Base-by-base conservation (phyloP, 441 rosid species). In the Croton setiger region DNA sequence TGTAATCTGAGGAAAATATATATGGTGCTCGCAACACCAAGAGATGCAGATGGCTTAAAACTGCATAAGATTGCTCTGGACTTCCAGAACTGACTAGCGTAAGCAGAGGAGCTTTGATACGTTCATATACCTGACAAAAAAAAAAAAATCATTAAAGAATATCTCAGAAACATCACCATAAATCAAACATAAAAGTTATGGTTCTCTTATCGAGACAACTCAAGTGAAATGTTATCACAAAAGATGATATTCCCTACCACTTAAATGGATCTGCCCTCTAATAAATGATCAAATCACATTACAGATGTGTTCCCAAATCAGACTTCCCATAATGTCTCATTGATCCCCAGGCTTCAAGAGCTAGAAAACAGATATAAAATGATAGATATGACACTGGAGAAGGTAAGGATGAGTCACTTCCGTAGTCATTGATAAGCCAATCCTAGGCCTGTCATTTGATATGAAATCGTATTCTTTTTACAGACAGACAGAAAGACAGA, bases 31-130 rank as follows among this genome's bases (percentile, higher is more conserved):
- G 97, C 87, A 88, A 87, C 83, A 94, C 99, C 88, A 92, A 83
- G 65, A 94, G 87, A 83, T 94, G 96, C 70, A 94, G 85, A 78
- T 94, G 98, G 79, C 96, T 89, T 78, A 94, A 76, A 76, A 94
- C 91, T 54, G 97, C 97, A 70, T 92, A 94, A 13, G 99, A 90
- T 77, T 92, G 98, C 80, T 92, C 97, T 31, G 99, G 94, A 81
- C 97, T 94, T 80, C 99, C 99, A 49, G 99, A 94, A 84, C 98
- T 90, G 77, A 94, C 98, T 55, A 92, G 83, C 55, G 99, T 94
- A 74, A 94, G 84, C 81, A 94, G 78, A 39, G 99, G 99, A 77
- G 97, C 96, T 88, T 94, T 94, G 69, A 94, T 92, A 70, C 97
- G 94, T 80, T 94, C 98, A 77, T 95, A 90, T 23, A 95, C 99